Conservation (phyloP, 306 rosid genomes). For the Acacia crassicarpa region DNA sequence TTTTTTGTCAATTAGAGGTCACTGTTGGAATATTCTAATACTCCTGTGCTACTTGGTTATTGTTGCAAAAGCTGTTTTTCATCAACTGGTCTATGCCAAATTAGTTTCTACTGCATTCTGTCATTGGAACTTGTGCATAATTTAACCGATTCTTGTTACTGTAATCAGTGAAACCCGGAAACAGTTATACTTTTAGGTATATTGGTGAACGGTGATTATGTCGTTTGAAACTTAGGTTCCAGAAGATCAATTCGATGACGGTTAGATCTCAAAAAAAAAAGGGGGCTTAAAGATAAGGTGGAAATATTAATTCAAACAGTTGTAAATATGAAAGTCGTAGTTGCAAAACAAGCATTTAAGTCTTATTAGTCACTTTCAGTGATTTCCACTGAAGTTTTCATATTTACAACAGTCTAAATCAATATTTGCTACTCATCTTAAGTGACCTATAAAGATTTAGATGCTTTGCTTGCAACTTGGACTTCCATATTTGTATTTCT, state of each 20-base stretch:
- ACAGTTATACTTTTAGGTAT: conserved; percentile 5
- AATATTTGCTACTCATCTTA: background rate
- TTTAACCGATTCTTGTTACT: background rate
- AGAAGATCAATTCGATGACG: background rate
- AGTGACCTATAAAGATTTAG: background rate
- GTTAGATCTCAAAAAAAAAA: background rate
- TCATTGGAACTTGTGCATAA: background rate
- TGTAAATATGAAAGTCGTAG: background rate
- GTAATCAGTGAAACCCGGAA: background rate
- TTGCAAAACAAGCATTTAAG: background rate
- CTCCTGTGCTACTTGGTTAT: background rate
- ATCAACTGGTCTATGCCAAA: background rate
- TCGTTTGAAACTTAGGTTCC: background rate
- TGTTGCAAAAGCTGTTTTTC: background rate
- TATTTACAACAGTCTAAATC: background rate
- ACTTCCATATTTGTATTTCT: background rate
- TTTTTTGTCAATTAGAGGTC: background rate
- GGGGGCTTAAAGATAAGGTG: background rate
- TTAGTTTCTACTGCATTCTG: background rate
- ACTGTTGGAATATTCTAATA: background rate
- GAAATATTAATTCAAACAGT: background rate
- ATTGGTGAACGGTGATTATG: background rate
- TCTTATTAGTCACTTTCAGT: background rate
- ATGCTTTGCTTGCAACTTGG: background rate
- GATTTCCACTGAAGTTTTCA: background rate